These are phyloP conservation scores for Davidsoniella neocaledoniae DNA, from an alignment of 2,329 filamentous ascomycete species.

Conservation along the genomic window DNA sequence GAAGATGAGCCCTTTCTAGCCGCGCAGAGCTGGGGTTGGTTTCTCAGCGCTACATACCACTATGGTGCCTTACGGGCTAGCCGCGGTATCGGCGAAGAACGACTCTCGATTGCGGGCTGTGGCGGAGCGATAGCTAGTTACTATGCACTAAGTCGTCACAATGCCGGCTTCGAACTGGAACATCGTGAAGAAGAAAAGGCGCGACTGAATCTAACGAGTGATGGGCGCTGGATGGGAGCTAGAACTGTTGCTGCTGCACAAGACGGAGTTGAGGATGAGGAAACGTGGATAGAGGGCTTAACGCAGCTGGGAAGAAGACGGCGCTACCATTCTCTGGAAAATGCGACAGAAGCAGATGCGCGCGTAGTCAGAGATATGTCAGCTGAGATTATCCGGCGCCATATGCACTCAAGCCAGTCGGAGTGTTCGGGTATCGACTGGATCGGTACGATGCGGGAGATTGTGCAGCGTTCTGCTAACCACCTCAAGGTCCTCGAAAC, in stretches of 20 bases:
- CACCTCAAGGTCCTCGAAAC: conserved; percentile 20
- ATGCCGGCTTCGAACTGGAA: conserved; percentile 15
- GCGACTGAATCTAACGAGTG: conserved; percentile 24
- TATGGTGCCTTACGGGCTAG: conserved; percentile 24
- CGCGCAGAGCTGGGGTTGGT: conserved; percentile 28
- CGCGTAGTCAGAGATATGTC: conserved; percentile 19
- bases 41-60: conserved; percentile 26
- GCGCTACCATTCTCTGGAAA: conserved; percentile 21
- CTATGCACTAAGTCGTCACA: conserved; percentile 17
- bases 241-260: conserved; percentile 12
- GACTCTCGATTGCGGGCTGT: conserved; percentile 25
- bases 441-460: conserved; percentile 24
- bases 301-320: conserved; percentile 22
- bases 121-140: conserved; percentile 25
- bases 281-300: conserved; percentile 18
- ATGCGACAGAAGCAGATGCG: conserved; percentile 20
- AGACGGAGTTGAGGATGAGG: background rate
- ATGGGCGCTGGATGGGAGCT: conserved; percentile 23
- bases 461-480: conserved; percentile 23
- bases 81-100: conserved; percentile 25
- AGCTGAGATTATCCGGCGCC: conserved; percentile 18
- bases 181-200: conserved; percentile 18
- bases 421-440: conserved; percentile 28
- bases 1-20: conserved; percentile 23
- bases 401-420: background rate